Conservation (phyloP, 805 yeast genomes). For the Yarrowia hollandica region DNA sequence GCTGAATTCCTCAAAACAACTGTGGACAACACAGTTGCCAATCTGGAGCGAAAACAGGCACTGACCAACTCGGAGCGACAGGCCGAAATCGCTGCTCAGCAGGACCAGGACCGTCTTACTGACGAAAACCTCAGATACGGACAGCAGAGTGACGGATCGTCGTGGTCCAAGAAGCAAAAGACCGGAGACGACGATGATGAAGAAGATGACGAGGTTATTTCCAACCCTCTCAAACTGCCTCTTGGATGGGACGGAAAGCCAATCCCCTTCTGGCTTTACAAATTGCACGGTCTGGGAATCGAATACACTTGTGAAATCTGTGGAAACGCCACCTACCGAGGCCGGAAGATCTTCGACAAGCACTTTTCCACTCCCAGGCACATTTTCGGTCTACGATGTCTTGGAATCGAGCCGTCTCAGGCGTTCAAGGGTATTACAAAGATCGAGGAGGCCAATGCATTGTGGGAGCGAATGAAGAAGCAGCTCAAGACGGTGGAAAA, state of each 20-base stretch:
- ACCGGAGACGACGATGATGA: conserved; percentile 39
- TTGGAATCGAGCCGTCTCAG: conserved; percentile 63
- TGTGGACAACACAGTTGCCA: conserved; percentile 39
- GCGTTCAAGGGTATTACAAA: conserved; percentile 63
- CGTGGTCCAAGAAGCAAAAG: conserved; percentile 1
- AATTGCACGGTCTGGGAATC: conserved; percentile 78
- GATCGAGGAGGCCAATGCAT: conserved; percentile 63
- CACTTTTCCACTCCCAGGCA: conserved; percentile 79
- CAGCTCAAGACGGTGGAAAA: conserved; percentile 45
- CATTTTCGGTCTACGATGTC: conserved; percentile 64
- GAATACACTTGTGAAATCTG: conserved; percentile 83
- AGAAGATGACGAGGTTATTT: conserved; percentile 42
- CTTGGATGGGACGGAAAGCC: conserved; percentile 88
- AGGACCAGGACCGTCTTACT: background rate
- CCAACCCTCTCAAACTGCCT: conserved; percentile 62
- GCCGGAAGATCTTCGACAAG: conserved; percentile 65
- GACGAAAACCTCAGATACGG: conserved; percentile 29
- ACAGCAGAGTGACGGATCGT: conserved; percentile 29
- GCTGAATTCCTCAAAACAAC: conserved; percentile 43
- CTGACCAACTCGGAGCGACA: conserved; percentile 69
- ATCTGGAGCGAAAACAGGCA: conserved; percentile 58
- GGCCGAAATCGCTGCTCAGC: conserved; percentile 52
- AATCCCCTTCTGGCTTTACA: conserved; percentile 90
- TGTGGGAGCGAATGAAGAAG: conserved; percentile 53
- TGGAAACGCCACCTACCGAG: conserved; percentile 70